Evolutionary conservation across 805 yeast species (phyloP), one percentile per base, ranked within the genome.

Genomic region (Wickerhamiella lipophila): DNA sequence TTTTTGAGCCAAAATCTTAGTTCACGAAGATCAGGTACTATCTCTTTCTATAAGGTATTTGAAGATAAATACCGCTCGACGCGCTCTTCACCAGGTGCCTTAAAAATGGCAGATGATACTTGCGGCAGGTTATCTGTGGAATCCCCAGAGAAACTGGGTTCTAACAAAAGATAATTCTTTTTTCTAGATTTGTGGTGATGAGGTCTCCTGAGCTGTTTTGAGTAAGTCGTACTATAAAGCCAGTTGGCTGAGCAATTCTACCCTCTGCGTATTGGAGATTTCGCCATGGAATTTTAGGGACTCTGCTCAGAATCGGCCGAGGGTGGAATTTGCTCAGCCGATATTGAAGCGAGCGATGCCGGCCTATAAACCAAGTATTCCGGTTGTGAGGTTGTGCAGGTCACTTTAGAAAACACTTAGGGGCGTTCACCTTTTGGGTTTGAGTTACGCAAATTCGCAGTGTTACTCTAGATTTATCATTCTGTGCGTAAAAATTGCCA

Each of bases 261-360:
- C 39, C 39, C 19, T 13, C 19, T 15, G 39, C 39, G 39, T 18
- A 19, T n/a, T n/a, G n/a, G n/a, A n/a, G n/a, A n/a, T n/a, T n/a
- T 65, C 75, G 95, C 58, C 69, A 74, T 49, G 88, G 92, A 13
- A 53, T 64, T 19, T 61, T 78, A 30, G 85, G 81, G 15, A 42
- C 44, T 40, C 61, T 60, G 56, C 47, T 47, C 50, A 8, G 53
- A 58, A 45, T 55, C 58, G 16, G 46, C 32, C 15, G 19, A 21
- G 9, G 43, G 43, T 3, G 43, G 43, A 3, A 12, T 25, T 23
- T 26, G n/a, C 43, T 6, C 43, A 40, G n/a, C 43, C 43, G 3
- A 32, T 7, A 6, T 11, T 32, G 19, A 32, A 32, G 38, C 38
- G 21, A 7, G 15, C 6, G 11, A 32, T 16, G 18, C 38, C 38